phyloP scores from a whole-genome alignment of 305 asterid species.

The Petunia hybrid region DNA sequence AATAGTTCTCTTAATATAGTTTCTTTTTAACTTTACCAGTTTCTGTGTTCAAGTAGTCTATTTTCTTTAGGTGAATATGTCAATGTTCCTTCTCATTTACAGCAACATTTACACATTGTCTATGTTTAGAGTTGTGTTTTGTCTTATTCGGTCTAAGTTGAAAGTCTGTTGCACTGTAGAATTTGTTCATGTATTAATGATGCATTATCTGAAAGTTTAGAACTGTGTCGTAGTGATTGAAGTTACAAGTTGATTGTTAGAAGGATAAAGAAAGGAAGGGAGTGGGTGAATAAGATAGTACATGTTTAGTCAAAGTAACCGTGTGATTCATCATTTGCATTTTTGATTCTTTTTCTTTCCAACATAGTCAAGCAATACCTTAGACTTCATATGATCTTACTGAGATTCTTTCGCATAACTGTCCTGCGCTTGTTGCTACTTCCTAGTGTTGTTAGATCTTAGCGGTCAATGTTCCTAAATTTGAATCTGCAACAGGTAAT shows the following conservation, averaged over 20 bases:
- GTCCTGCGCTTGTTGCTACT: not conserved
- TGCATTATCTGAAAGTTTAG: constrained; percentile 9
- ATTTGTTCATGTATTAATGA: not conserved
- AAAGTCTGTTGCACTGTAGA: not conserved
- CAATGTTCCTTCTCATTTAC: not conserved
- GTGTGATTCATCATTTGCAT: not conserved
- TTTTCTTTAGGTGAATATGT: constrained; percentile 7
- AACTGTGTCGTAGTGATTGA: constrained; percentile 7
- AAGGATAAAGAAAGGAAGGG: not conserved
- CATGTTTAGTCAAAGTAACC: not conserved
- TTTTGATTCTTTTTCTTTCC: not conserved
- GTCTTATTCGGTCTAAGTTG: not conserved
- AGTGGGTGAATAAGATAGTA: constrained; percentile 1
- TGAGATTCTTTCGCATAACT: not conserved
- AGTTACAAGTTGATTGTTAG: constrained; percentile 3
- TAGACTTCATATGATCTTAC: constrained; percentile 6
- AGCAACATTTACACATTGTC: not conserved
- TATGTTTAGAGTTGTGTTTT: not conserved
- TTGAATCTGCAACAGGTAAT: constrained; percentile 47
- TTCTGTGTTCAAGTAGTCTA: not conserved
- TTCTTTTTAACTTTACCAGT: not conserved
- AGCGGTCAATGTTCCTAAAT: constrained; percentile 27
- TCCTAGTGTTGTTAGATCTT: constrained; percentile 3
- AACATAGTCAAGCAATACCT: not conserved
- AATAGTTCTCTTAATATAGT: not conserved